Evolutionary conservation across 1,284 basidiomycete species (phyloP), one percentile per base, ranked within the genome.

Genomic region (Termitomyces sp.): DNA sequence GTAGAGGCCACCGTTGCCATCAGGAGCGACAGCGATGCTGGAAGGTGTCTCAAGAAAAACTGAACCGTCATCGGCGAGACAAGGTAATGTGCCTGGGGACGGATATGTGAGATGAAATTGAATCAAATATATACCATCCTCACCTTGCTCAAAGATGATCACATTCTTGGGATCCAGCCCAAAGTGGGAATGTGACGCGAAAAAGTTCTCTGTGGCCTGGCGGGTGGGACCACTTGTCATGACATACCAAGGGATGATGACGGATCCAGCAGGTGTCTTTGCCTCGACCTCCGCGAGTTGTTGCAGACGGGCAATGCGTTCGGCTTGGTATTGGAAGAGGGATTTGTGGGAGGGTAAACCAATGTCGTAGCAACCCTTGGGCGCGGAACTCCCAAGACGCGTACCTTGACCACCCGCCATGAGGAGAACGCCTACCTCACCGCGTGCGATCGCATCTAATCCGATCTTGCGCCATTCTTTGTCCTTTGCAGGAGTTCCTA

Each of bases 371-470:
- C 95, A 97, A 9, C 97, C 97, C 68, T 99, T 99, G 24, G 97
- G 97, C 19, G 88, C 88, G 34, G 79, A 82, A 62, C 91, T 95
- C 35, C 97, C 97, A 45, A 99, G 77, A 50, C 97, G 81, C 14
- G 95, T 97, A 19, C 97, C 97, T 72, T 99, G 97, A 3, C 97
- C 97, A 46, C 97, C 97, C 1, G 97, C 97, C 88, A 99, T 91
- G 63, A 99, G 80, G 28, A 99, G 78, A 10, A 99, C 94, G 30
- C 86, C 97, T 39, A 98, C 93, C 62, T 93, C 74, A 58, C 91
- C 88, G 30, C 81, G 71, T 10, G 86, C 81, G 62, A 97, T 84
- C 49, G 96, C 94, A 42, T 84, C 70, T 44, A 98, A 75, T 43
- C 97, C 97, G 33, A 79, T 74, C 8, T 71, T 65, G 31, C 83